These are phyloP conservation scores for Cutaneotrichosporon spelunceum DNA, from an alignment of 1,284 basidiomycete species.

Conservation along the genomic window DNA sequence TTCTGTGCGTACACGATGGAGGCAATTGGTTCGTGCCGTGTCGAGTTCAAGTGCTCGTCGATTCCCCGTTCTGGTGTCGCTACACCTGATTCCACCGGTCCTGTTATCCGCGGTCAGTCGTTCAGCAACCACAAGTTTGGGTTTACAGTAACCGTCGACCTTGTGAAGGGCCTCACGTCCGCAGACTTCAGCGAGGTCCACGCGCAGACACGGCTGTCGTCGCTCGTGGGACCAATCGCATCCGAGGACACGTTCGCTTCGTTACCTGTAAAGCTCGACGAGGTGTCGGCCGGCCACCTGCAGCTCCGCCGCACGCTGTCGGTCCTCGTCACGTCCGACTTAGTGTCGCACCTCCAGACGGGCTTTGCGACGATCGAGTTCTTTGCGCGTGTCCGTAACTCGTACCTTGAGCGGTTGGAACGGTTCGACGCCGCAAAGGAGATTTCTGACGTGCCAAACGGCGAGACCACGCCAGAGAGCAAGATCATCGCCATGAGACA, in stretches of 20 bases:
- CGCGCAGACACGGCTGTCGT: constrained; percentile 76
- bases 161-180: constrained; percentile 76
- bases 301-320: constrained; percentile 76
- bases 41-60: constrained; percentile 54
- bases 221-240: constrained; percentile 66
- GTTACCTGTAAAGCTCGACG: constrained; percentile 66
- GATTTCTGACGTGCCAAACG: background rate
- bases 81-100: constrained; percentile 33
- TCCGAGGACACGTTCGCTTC: constrained; percentile 82
- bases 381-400: constrained; percentile 73
- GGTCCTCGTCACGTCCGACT: constrained; percentile 68
- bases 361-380: constrained; percentile 82
- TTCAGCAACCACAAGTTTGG: constrained; percentile 67
- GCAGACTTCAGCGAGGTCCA: constrained; percentile 80
- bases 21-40: constrained; percentile 84
- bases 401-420: constrained; percentile 80
- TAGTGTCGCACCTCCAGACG: constrained; percentile 66
- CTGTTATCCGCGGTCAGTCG: constrained; percentile 47
- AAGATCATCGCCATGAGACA: background rate
- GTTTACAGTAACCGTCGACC: constrained; percentile 78
- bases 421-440: constrained; percentile 54
- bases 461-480: constrained; percentile 1
- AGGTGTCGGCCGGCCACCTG: constrained; percentile 68
- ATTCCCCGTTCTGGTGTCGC: constrained; percentile 31
- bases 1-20: constrained; percentile 89